Base-by-base conservation (phyloP, 176 grass and related monocot species). In the Olyra latifolia region DNA sequence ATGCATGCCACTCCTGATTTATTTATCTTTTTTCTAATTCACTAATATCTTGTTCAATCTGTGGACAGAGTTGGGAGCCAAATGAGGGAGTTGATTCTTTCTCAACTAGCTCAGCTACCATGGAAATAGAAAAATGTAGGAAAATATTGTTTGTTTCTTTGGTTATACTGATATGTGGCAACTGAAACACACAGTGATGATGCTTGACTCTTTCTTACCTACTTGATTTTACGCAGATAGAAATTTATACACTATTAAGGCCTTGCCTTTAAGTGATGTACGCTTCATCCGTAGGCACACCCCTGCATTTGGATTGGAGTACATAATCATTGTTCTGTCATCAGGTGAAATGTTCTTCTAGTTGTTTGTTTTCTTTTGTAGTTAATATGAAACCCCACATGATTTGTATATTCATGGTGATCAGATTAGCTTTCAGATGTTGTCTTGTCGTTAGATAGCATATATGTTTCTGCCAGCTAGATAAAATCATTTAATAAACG, bases 321-420 rank as follows among this genome's bases (percentile, higher is more conserved):
- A 99, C 80, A 91, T 95, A 56, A 99, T 99, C 62, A 85, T 99
- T 78, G 96, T 99, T 82, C 88, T 93, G 27, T 91, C 92, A 63
- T 99, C 96, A 89, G 96, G 96, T 99, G 73, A 91, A 68, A 23
- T 78, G 7, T 10, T 74, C 7, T 46, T 43, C 68, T 85, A 69
- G 19, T 53, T 8, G 2, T 74, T 71, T 64, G 12, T 62, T 80
- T 43, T 46, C 23, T 52, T n/a, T 42, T 52, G 15, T 39, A 16
- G 47, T 61, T 75, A 54, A 27, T 71, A 43, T 38, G 29, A 61
- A 50, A 59, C 39, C 39, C 28, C 16, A n/a, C 22, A 1, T 73
- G 3, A 22, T 65, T 28, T 46, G 5, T 77, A 13, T 47, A 74
- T 47, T 70, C 39, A 28, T 49, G 1, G 35, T 27, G 27, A 40